These are phyloP conservation scores for Eucalyptus paniculata DNA, from an alignment of 345 rosid genomes.

Conservation along the genomic window DNA sequence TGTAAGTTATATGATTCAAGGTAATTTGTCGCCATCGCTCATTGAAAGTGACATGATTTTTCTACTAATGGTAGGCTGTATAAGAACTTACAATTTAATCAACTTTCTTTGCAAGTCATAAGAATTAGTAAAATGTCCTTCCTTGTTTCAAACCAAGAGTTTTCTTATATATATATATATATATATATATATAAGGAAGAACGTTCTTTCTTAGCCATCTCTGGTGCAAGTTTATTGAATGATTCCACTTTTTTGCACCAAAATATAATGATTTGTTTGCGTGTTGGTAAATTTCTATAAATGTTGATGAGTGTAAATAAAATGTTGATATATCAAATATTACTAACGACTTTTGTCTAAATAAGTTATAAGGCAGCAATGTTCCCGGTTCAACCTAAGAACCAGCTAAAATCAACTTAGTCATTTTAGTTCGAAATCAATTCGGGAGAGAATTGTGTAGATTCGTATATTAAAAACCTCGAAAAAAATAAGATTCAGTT, in stretches of 20 bases:
- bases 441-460: rapidly evolving
- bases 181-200: background rate
- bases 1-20: background rate
- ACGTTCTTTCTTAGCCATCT: background rate
- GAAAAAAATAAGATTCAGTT: background rate
- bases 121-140: background rate
- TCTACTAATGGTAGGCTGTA: background rate
- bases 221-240: background rate
- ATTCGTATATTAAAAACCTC: background rate
- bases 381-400: background rate
- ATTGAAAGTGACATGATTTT: background rate
- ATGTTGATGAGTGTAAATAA: background rate
- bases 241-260: background rate
- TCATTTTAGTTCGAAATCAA: background rate
- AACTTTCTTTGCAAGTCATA: background rate
- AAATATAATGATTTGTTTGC: background rate
- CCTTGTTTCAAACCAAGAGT: background rate
- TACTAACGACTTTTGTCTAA: background rate
- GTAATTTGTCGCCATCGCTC: background rate
- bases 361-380: background rate
- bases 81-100: background rate
- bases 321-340: background rate
- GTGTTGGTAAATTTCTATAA: background rate
- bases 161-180: background rate
- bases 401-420: background rate